Percentiles rank a stretch among this genome's conserved stretches.
phyloP scores from a whole-genome alignment of 2,329 filamentous ascomycete genomes.

The Diaporthe longicolla region DNA sequence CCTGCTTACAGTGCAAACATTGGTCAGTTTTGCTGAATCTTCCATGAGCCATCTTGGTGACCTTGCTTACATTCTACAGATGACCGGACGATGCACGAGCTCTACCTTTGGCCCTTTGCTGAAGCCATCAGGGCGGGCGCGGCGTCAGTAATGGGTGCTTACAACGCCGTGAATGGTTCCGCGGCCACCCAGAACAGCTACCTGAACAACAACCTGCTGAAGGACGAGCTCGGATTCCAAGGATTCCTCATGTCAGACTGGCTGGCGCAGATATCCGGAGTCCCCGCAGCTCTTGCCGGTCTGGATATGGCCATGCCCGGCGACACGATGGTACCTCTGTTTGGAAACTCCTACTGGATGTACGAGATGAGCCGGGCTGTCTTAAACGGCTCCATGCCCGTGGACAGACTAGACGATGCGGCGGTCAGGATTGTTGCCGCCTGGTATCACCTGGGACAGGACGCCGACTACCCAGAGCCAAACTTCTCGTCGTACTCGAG shows the following conservation, averaged over 20 bases:
- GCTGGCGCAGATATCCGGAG: slow-evolving; percentile 82
- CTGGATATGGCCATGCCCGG: slow-evolving; percentile 75
- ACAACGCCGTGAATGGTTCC: slow-evolving; percentile 82
- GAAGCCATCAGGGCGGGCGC: slow-evolving; percentile 79
- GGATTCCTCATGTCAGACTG: slow-evolving; percentile 88
- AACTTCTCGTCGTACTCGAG: slow-evolving; percentile 74
- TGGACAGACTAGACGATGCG: slow-evolving; percentile 70
- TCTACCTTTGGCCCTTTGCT: slow-evolving; percentile 85
- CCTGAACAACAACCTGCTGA: slow-evolving; percentile 81
- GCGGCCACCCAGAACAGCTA: slow-evolving; percentile 86
- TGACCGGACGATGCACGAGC: slow-evolving; percentile 81
- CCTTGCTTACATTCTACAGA: slow-evolving; percentile 55
- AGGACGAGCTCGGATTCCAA: slow-evolving; percentile 85
- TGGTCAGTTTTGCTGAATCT: slow-evolving; percentile 59
- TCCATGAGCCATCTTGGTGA: slow-evolving; percentile 61
- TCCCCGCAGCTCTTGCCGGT: slow-evolving; percentile 80
- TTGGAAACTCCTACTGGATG: slow-evolving; percentile 68
- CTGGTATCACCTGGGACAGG: slow-evolving; percentile 73
- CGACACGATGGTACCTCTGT: slow-evolving; percentile 70
- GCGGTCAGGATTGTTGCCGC: slow-evolving; percentile 70
- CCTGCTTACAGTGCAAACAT: slow-evolving; percentile 70
- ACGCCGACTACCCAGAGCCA: slow-evolving; percentile 67
- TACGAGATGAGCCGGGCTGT: slow-evolving; percentile 68
- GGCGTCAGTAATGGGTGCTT: slow-evolving; percentile 75
- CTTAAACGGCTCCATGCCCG: slow-evolving; percentile 69